These are phyloP conservation scores for Quercus cerris DNA, from an alignment of 306 rosid species.

Conservation along the genomic window DNA sequence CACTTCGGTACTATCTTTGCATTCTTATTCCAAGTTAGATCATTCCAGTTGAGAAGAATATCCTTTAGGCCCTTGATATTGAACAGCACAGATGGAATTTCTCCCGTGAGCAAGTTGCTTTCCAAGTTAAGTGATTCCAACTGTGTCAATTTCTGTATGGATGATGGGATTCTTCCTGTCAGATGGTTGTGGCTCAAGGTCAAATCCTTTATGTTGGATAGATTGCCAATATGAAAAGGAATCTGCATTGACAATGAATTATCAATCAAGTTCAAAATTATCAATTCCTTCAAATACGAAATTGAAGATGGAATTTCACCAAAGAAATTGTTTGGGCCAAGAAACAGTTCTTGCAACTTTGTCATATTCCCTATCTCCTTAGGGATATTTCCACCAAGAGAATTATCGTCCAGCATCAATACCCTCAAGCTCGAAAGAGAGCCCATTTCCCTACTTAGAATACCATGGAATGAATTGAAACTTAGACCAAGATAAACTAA, in stretches of 20 bases:
- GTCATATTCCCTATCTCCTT: slow-evolving; percentile 12
- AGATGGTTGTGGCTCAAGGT: slow-evolving; percentile 14
- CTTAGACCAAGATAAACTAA: slow-evolving; percentile 4
- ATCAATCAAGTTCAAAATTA: not conserved
- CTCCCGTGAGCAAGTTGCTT: slow-evolving; percentile 15
- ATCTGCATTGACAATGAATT: not conserved
- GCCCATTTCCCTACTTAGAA: no score
- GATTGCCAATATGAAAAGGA: slow-evolving; percentile 11
- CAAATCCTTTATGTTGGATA: slow-evolving; percentile 22
- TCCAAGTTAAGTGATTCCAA: slow-evolving; percentile 1
- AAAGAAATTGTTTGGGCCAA: not conserved
- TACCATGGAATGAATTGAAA: no score
- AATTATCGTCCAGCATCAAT: not conserved
- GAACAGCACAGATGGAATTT: slow-evolving; percentile 21
- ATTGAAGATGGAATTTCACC: slow-evolving; percentile 5
- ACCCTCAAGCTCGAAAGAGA: no score
- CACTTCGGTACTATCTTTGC: slow-evolving; percentile 6
- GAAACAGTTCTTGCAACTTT: slow-evolving; percentile 8
- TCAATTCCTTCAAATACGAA: not conserved
- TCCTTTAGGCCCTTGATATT: slow-evolving; percentile 14
- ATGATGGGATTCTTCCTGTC: slow-evolving; percentile 27
- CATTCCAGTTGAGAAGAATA: slow-evolving; percentile 1
- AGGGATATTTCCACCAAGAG: slow-evolving; percentile 8
- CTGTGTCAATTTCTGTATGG: slow-evolving; percentile 4
- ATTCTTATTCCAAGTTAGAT: slow-evolving; percentile 21